Conservation (phyloP, 208 protist genomes). For the Wallacemonas sp. region DNA sequence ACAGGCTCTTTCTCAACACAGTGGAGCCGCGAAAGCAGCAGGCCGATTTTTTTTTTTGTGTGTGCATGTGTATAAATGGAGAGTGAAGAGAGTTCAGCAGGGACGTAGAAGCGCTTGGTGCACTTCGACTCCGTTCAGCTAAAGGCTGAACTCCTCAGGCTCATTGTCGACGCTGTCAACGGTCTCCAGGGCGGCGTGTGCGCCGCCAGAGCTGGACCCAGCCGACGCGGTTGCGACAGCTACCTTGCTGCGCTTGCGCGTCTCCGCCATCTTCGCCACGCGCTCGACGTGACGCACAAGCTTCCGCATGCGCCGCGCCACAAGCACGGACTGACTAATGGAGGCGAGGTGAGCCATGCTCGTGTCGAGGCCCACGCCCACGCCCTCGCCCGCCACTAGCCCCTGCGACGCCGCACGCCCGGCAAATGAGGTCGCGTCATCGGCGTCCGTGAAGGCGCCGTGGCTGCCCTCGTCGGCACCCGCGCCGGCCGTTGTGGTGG, state of each 20-base stretch:
- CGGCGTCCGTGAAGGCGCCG: no score
- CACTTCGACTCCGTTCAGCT: background rate
- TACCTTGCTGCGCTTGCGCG: slow-evolving; percentile 40
- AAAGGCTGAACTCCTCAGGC: slow-evolving; percentile 17
- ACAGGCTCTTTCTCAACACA: no score
- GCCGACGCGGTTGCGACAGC: background rate
- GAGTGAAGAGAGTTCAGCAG: no score
- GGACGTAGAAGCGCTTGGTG: no score
- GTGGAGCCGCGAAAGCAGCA: no score
- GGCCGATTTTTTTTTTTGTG: no score
- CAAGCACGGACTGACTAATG: slow-evolving; percentile 78
- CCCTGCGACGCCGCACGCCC: no score
- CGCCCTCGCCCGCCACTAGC: background rate
- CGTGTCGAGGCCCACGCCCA: background rate
- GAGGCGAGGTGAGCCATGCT: slow-evolving; percentile 34
- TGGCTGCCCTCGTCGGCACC: no score
- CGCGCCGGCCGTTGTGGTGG: background rate
- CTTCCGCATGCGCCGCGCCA: slow-evolving; percentile 83
- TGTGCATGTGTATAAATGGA: no score
- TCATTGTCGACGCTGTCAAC: background rate
- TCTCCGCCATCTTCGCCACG: slow-evolving; percentile 54
- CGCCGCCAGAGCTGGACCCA: no score
- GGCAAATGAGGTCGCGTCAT: no score
- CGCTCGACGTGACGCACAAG: slow-evolving; percentile 79
- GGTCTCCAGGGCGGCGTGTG: no score